Evolutionary conservation across 2,329 filamentous ascomycete genomes (phyloP), one percentile per base, ranked within the genome.

Genomic region (Aspergillus sp.): DNA sequence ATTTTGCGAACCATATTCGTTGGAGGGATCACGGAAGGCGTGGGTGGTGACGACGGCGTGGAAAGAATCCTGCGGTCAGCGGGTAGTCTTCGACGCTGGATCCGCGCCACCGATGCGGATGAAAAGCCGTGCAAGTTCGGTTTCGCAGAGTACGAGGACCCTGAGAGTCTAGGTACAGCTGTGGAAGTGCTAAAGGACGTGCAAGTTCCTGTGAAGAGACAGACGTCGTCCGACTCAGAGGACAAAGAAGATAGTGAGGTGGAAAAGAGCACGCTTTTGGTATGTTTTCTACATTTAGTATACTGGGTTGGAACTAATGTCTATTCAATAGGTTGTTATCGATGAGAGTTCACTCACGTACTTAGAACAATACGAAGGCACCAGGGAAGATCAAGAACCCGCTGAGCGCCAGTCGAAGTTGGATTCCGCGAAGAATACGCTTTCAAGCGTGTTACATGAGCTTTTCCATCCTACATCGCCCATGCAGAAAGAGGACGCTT

Each of bases 71-170:
- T 99, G 44, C 79, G 84, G 46, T 84, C 88, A n/a, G 89, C 90
- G 0, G 93, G 93, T 41, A 87, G 83, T 70, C 77, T 99, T 61
- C 86, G 90, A 62, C 87, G 91, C 67, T 99, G 93, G 92, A 92
- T 93, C 62, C 82, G 91, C 59, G 88, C 87, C 35, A 86, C 84
- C 17, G 86, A 90, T 72, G 86, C 89, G n/a, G 87, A 91, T 64
- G 86, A 90, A 64, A 95, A 93, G 76, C 87, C 87, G 56, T 88
- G 89, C 75, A 89, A 88, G 62, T 98, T 98, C 79, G 95, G 93
- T 14, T 98, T 99, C 76, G 95, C 93, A 59, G 90, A 97, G 75
- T 99, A 90, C 74, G 93, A 96, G 62, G 93, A 98, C 73, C 86
- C 88, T 23, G 90, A 96, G 74, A 93, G 92, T 64, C 81, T 99